Conservation (phyloP, 1,284 basidiomycete species). For the Termitomyces sp. region DNA sequence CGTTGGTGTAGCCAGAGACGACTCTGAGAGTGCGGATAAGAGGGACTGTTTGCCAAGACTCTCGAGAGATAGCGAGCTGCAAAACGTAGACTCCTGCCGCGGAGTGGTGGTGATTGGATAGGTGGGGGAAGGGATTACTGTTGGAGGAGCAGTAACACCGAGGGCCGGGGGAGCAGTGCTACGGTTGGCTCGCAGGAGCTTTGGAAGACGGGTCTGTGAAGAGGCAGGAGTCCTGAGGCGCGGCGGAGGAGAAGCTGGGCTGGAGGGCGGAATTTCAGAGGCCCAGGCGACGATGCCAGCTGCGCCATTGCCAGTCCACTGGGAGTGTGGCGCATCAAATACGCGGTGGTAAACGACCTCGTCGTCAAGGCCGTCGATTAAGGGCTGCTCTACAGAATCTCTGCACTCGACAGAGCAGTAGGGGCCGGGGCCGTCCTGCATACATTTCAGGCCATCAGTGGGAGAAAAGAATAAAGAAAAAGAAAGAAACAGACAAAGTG, state of each 20-base stretch:
- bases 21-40: conserved; percentile 28
- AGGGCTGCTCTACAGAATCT: conserved; percentile 9
- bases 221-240: conserved; percentile 15
- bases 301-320: conserved; percentile 23
- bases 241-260: conserved; percentile 15
- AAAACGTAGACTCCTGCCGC: conserved; percentile 21
- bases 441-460: neutral
- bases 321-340: conserved; percentile 6
- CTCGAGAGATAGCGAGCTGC: conserved; percentile 16
- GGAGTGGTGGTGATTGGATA: conserved; percentile 26
- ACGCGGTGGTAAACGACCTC: conserved; percentile 20
- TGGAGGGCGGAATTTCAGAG: conserved; percentile 26
- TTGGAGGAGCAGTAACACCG: conserved; percentile 34
- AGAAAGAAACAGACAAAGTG: conserved; percentile 40
- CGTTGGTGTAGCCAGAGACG: conserved; percentile 34
- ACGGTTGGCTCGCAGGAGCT: conserved; percentile 34
- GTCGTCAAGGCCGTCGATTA: conserved; percentile 17
- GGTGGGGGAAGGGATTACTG: conserved; percentile 23
- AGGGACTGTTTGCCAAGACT: conserved; percentile 28
- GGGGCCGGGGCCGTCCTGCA: conserved; percentile 34
- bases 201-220: conserved; percentile 30
- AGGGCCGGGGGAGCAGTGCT: conserved; percentile 41
- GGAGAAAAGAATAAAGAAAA: conserved; percentile 6
- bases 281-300: conserved; percentile 36
- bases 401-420: conserved; percentile 56